A percentile compares a stretch with the other conserved stretches of the same genome.
Conservation (phyloP, 192 early-diverging fungal species). For the Podila horticola region DNA sequence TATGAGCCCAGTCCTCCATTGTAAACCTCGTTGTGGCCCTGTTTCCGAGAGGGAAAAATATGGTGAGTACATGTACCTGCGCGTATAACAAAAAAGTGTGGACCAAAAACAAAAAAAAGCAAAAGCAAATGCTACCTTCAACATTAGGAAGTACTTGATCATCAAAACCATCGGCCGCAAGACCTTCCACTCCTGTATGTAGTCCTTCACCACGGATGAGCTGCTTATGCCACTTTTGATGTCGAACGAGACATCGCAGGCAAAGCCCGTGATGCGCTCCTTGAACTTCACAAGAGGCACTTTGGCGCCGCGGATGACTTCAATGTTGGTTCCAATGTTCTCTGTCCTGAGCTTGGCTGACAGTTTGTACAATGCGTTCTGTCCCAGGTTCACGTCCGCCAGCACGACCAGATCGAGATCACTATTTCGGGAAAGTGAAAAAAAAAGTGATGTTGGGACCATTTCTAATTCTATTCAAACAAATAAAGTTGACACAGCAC, state of each 20-base stretch:
- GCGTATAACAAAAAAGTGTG: too few relatives aligned
- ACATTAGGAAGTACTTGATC: conserved; percentile 87
- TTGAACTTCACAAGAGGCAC: conserved; percentile 94
- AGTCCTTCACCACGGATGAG: conserved; percentile 65
- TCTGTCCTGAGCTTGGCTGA: conserved; percentile 41
- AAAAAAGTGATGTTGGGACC: not conserved
- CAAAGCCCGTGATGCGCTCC: conserved; percentile 77
- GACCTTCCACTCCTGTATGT: conserved; percentile 65
- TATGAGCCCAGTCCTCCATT: conserved; percentile 92
- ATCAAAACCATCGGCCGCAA: conserved; percentile 78
- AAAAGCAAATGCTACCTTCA: conserved; percentile 48
- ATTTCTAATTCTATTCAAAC: not conserved
- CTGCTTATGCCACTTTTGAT: conserved; percentile 70
- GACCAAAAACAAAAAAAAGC: not conserved
- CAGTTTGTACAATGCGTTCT: conserved; percentile 3
- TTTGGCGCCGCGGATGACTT: conserved; percentile 65
- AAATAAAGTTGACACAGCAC: not conserved
- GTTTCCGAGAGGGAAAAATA: not conserved
- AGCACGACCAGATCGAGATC: conserved; percentile 29
- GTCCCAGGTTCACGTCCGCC: not conserved
- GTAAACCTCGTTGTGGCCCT: conserved; percentile 85
- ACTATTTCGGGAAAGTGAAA: conserved; percentile 3
- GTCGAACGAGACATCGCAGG: conserved; percentile 91
- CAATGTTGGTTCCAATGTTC: conserved; percentile 56
- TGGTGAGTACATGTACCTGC: not conserved